These are phyloP conservation scores for Alternaria triticina DNA, from an alignment of 2,329 filamentous ascomycete genomes.

Conservation along the genomic window DNA sequence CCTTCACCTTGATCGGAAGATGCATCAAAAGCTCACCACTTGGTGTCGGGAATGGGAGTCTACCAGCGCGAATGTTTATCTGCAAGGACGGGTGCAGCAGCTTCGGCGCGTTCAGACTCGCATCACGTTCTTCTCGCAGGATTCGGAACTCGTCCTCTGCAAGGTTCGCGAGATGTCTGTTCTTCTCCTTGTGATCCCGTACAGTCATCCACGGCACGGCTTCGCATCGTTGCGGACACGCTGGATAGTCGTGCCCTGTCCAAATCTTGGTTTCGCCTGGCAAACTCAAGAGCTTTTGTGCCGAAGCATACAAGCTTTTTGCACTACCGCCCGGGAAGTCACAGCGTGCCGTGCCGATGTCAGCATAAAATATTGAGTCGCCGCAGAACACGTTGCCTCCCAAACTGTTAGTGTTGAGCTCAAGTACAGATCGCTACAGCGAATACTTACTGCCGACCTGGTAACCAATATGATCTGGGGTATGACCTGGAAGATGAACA, in stretches of 20 bases:
- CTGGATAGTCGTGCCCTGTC: constrained; percentile 47
- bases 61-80: constrained; percentile 49
- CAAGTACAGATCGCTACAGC: not conserved
- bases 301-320: constrained; percentile 33
- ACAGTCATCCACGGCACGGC: constrained; percentile 46
- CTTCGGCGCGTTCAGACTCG: constrained; percentile 36
- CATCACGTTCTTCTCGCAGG: constrained; percentile 41
- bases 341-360: constrained; percentile 42
- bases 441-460: constrained; percentile 51
- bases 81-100: constrained; percentile 50
- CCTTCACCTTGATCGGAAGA: constrained; percentile 7
- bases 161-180: constrained; percentile 43
- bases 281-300: constrained; percentile 32
- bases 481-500: constrained; percentile 66
- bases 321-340: constrained; percentile 48
- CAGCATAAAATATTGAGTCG: constrained; percentile 45
- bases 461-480: constrained; percentile 67
- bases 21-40: constrained; percentile 6
- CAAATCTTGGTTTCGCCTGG: constrained; percentile 41
- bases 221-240: constrained; percentile 18
- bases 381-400: constrained; percentile 45
- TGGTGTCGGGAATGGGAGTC: constrained; percentile 31
- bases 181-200: constrained; percentile 39
- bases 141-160: constrained; percentile 44
- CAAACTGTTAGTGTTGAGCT: not conserved